Evolutionary conservation across 768 basidiomycete species (phyloP).

Genomic region (Pisolithus tinctorius): DNA sequence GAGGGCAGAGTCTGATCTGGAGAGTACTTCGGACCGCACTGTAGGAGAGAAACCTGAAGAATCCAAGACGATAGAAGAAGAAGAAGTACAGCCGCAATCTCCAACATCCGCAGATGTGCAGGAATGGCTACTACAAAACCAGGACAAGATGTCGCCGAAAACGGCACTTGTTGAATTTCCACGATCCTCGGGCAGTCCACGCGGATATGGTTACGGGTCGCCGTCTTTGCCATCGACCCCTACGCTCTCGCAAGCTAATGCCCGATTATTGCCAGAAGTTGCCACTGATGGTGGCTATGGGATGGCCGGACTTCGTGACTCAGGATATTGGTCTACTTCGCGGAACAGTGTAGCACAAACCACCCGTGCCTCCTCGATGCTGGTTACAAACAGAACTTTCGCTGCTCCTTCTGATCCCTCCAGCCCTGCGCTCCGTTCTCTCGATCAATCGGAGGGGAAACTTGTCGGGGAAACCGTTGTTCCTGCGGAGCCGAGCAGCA

Average conservation of each 20-base stretch:
- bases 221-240: conserved; percentile 1
- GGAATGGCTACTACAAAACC: conserved; percentile 6
- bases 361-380: neutral
- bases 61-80: neutral
- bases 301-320: neutral
- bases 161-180: neutral
- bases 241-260: neutral
- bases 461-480: neutral
- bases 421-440: neutral
- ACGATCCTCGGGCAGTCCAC: neutral
- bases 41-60: neutral
- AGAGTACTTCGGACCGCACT: neutral
- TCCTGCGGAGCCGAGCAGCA: neutral
- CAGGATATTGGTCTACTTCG: conserved; percentile 1
- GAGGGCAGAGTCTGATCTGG: conserved; percentile 15
- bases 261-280: neutral
- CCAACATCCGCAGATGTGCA: conserved; percentile 1
- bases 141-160: conserved; percentile 7
- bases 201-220: neutral
- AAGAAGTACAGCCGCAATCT: conserved; percentile 1
- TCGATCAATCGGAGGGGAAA: neutral
- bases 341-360: neutral
- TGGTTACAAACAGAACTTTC: neutral
- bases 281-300: neutral
- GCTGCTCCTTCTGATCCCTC: neutral